phyloP scores from a whole-genome alignment of 495 filamentous ascomycete genomes.

The Podospora fimiseda region DNA sequence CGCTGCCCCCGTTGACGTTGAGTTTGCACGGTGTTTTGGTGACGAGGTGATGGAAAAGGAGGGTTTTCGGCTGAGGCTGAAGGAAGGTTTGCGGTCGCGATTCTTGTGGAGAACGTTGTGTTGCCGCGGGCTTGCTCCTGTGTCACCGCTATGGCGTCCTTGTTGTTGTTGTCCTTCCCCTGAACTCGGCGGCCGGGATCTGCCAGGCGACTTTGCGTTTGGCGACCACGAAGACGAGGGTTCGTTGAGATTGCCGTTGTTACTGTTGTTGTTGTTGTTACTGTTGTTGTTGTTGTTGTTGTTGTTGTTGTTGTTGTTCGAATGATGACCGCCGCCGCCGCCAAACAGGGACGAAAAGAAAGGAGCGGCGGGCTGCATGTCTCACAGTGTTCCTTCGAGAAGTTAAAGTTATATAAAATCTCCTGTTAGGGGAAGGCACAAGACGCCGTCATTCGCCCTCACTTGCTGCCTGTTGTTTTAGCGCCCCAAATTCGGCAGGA shows the following conservation, averaged over 20 bases:
- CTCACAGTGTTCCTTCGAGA: too few species aligned
- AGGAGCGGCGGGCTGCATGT: constrained; percentile 41
- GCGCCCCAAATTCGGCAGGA: constrained; percentile 15
- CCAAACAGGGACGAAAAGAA: constrained; percentile 41
- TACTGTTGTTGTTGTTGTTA: neutral
- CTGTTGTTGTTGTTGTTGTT: constrained; percentile 5
- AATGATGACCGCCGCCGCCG: constrained; percentile 14
- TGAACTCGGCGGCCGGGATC: constrained; percentile 36
- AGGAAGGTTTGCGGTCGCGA: constrained; percentile 41
- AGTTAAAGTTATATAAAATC: too few species aligned
- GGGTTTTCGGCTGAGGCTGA: constrained; percentile 36
- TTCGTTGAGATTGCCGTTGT: too few species aligned
- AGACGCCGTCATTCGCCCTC: constrained; percentile 16
- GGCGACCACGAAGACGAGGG: constrained; percentile 7
- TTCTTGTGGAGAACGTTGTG: constrained; percentile 37
- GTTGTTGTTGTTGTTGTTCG: constrained; percentile 16
- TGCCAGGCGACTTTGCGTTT: constrained; percentile 14
- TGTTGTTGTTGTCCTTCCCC: too few species aligned
- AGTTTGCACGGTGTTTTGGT: constrained; percentile 35
- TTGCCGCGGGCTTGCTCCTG: constrained; percentile 18
- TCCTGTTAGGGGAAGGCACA: constrained; percentile 6
- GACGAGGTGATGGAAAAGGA: constrained; percentile 38
- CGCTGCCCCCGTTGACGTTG: constrained; percentile 25
- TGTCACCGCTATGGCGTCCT: neutral
- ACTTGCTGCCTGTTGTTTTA: constrained; percentile 13